phyloP scores from a whole-genome alignment of 371 early-diverging fungal genomes.

The Nematocida sp. region DNA sequence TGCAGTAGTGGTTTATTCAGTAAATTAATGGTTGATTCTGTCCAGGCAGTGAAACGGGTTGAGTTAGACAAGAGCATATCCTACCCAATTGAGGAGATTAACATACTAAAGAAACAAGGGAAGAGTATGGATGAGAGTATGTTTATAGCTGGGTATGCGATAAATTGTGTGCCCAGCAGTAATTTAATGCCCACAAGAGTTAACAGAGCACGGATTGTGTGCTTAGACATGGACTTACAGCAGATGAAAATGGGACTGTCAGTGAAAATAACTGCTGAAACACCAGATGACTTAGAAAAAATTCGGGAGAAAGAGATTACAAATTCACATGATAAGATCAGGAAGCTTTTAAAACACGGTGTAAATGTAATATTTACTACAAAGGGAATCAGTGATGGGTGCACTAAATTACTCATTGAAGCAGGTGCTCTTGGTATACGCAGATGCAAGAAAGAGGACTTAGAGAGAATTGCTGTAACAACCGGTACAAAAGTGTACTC shows the following conservation, averaged over 20 bases:
- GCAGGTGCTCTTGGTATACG: constrained; percentile 85
- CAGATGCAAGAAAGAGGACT: constrained; percentile 90
- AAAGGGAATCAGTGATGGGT: constrained; percentile 97
- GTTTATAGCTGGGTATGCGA: constrained; percentile 88
- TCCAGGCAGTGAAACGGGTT: constrained; percentile 82
- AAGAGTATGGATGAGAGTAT: constrained; percentile 83
- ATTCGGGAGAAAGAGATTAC: constrained; percentile 87
- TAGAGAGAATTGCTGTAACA: constrained; percentile 81
- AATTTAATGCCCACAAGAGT: constrained; percentile 67
- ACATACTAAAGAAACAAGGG: constrained; percentile 96
- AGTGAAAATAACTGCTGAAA: constrained; percentile 90
- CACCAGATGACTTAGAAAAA: constrained; percentile 92
- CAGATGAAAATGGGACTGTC: constrained; percentile 97
- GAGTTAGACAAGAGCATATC: constrained; percentile 80
- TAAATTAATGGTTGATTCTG: constrained; percentile 87
- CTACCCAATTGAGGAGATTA: constrained; percentile 94
- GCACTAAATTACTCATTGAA: constrained; percentile 92
- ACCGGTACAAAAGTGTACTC: constrained; percentile 89
- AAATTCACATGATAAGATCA: constrained; percentile 87
- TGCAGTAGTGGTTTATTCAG: constrained; percentile 84
- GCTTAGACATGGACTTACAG: constrained; percentile 95
- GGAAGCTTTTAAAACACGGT: constrained; percentile 87
- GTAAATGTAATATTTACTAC: constrained; percentile 96
- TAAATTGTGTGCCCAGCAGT: constrained; percentile 90
- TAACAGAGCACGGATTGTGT: constrained; percentile 88